Evolutionary conservation across 768 basidiomycete genomes (phyloP), one percentile per base, ranked within the genome.

Genomic region (Hirschioporus abietinus): DNA sequence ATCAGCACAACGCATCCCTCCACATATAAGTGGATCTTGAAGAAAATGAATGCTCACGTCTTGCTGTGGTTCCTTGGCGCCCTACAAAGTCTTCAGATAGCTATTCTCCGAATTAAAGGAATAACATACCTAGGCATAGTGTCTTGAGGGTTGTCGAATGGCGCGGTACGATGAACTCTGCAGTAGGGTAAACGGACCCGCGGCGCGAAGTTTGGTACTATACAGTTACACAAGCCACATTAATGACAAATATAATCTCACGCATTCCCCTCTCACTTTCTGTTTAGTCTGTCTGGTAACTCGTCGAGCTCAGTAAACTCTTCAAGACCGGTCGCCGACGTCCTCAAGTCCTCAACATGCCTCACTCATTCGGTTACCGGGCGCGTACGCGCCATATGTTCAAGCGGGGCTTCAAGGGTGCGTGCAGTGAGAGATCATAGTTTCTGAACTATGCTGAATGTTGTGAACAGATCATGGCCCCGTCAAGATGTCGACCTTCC

Each of bases 311-410:
- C 42, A 52, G 20, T 52, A 52, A 30, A 52, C 42, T 52, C 42
- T 20, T 52, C 42, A 52, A 52, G 42, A 23, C 58, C 30, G 34
- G 24, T 25, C 15, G 65, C 70, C 58, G 68, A 64, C 35, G 60
- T 65, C 60, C 65, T 52, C 35, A 74, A 89, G 84, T 71, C 83
- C 77, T 85, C 87, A 88, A 89, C 79, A 98, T 99, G 96, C 96
- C 96, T 84, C 95, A 98, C 93, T 98, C 96, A 66, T 99, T 90
- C 88, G 96, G 96, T 93, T 93, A 96, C 86, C 91, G 96, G 78
- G 96, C 96, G 92, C 95, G 96, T 74, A 99, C 96, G 90, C 95
- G 96, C 89, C 84, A 96, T 84, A 97, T 99, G 96, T 99, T 99
- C 92, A 95, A 93, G 88, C 86, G 92, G 84, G 91, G 89, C 76